These are phyloP conservation scores for Leucogyrophana mollusca DNA, from an alignment of 768 basidiomycete genomes.

Conservation along the genomic window DNA sequence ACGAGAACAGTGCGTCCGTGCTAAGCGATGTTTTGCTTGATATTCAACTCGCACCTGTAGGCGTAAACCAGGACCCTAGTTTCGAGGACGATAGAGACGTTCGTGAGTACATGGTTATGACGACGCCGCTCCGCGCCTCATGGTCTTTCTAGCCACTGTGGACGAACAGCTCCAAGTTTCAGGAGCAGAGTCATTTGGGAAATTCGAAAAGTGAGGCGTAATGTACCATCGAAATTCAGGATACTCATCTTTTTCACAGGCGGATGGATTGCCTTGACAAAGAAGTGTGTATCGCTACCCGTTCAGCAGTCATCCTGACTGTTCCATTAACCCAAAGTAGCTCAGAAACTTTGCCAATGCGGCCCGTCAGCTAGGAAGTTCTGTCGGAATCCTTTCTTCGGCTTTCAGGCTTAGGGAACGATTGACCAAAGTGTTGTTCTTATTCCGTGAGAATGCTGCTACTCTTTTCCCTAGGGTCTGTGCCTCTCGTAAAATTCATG, in stretches of 20 bases:
- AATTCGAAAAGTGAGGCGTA: constrained; percentile 43
- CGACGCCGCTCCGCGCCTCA: neutral
- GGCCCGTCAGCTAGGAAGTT: constrained; percentile 43
- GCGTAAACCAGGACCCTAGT: constrained; percentile 29
- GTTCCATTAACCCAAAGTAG: constrained; percentile 13
- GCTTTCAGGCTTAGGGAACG: constrained; percentile 41
- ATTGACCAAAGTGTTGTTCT: constrained; percentile 37
- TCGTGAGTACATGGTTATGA: constrained; percentile 36
- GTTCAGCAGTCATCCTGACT: neutral
- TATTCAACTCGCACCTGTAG: constrained; percentile 12
- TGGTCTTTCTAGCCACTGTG: constrained; percentile 30
- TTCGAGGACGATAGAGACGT: constrained; percentile 44
- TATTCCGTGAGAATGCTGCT: constrained; percentile 46
- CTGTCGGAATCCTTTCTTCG: constrained; percentile 44
- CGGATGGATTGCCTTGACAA: constrained; percentile 37
- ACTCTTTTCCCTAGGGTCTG: constrained; percentile 38
- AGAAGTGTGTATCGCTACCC: constrained; percentile 24
- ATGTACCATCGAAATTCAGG: neutral
- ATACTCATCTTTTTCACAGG: constrained; percentile 15
- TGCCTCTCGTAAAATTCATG: constrained; percentile 37
- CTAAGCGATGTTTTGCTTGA: constrained; percentile 1
- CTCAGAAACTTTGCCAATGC: constrained; percentile 45
- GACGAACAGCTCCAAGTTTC: constrained; percentile 51
- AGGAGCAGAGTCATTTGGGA: constrained; percentile 47
- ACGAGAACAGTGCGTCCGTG: constrained; percentile 30